Conservation (phyloP, 805 yeast species). For the Saccharomycopsis babjevae region DNA sequence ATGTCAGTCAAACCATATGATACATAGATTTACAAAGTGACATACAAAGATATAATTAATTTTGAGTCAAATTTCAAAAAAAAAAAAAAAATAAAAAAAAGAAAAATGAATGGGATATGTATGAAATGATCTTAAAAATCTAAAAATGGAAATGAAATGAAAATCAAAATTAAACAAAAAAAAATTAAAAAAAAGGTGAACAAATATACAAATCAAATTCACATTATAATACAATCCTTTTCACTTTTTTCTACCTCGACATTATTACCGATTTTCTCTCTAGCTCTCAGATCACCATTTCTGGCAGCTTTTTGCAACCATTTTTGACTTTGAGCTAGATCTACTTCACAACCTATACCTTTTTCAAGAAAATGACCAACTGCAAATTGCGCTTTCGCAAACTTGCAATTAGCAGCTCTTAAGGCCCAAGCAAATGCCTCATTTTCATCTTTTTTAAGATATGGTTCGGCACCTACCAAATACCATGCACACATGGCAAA, state of each 20-base stretch:
- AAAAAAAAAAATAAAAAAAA: no score
- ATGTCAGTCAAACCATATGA: no score
- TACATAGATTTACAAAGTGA: no score
- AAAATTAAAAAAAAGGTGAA: conserved; percentile 2
- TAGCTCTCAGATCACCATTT: conserved; percentile 44
- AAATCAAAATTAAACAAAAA: not conserved
- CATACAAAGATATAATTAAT: no score
- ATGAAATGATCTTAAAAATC: no score
- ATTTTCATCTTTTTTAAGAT: conserved; percentile 60
- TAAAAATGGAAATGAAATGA: not conserved
- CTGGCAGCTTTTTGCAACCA: conserved; percentile 76
- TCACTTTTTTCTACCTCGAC: conserved; percentile 20
- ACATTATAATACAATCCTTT: conserved; percentile 25
- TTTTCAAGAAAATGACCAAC: conserved; percentile 74
- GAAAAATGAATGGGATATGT: no score
- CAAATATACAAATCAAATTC: not conserved
- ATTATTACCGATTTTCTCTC: conserved; percentile 25
- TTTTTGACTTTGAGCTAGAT: conserved; percentile 44
- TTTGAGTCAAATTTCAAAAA: no score
- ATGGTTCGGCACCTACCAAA: conserved; percentile 81
- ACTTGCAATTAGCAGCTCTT: conserved; percentile 67
- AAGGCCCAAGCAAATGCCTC: conserved; percentile 95
- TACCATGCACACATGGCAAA: conserved; percentile 96
- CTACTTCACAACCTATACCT: conserved; percentile 74
- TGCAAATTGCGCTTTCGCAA: conserved; percentile 76